Evolutionary conservation across 2,329 filamentous ascomycete species (phyloP), one percentile per base, ranked within the genome.

Genomic region (Zasmidium citrigriseum): DNA sequence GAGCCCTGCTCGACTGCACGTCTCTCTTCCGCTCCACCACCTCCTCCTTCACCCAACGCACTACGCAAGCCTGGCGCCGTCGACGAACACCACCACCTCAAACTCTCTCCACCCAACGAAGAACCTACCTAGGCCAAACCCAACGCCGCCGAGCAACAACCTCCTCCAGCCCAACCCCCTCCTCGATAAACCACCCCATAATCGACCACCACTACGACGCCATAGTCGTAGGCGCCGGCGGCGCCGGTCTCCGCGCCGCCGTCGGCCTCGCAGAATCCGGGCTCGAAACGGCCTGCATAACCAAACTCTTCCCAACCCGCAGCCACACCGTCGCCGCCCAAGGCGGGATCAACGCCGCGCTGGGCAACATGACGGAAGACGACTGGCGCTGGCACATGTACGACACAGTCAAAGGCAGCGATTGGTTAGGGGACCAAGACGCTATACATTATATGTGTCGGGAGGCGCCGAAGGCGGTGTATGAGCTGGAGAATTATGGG

Each of bases 131-230:
- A 2, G 58, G 62, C 52, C 65, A 68, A 54, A 29, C 65, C 21
- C 65, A 67, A 59, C 65, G 68, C 27, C 58, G 68, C 46, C 59
- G 67, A 59, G 68, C 68, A 49, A 70, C 65, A 7, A 67, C 67
- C 5, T 55, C 66, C 4, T 52, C 68, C 24, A 57, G 54, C 54
- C 41, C 58, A 21, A 51, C 61, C 9, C 56, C 62, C 22, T 54
- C 63, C 41, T 51, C 59, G 49, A 49, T 52, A 76, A 92, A 96
- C 78, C 96, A 97, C 77, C 89, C 91, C 49, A 89, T 97, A 68
- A 91, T 97, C 87, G 93, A 97, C 76, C 93, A 98, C 79, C 91
- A 97, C 79, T 97, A 96, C 79, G 93, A 97, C 68, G 76, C 76
- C 22, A 76, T 79, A 34, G 77, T 78, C 14, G 72, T 78, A 20